Evolutionary conservation across 352 stramenopile species (phyloP).

Genomic region (Globisporangium uncinulatum): DNA sequence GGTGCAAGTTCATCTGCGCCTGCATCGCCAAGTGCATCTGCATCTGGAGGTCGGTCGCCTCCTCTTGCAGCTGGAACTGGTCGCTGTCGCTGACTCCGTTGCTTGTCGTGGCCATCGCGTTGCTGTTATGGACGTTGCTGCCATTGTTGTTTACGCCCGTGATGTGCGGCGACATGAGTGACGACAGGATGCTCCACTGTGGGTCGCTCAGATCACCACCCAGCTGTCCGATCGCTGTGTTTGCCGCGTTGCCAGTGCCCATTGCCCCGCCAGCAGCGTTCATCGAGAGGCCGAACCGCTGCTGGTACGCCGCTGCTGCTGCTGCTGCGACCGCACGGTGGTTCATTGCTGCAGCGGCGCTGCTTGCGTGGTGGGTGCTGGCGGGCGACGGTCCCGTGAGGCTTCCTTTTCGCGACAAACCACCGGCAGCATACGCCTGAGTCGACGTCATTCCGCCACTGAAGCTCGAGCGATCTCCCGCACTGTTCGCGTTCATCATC

Average conservation of each 20-base stretch:
- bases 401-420: slow-evolving; percentile 8
- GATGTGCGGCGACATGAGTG: slow-evolving; percentile 72
- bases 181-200: slow-evolving; percentile 75
- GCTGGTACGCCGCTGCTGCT: slow-evolving; percentile 31
- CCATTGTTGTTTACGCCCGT: slow-evolving; percentile 16
- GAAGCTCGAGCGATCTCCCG: slow-evolving; percentile 9
- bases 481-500: not conserved
- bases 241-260: not conserved
- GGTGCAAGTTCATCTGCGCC: slow-evolving; percentile 85
- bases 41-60: slow-evolving; percentile 58
- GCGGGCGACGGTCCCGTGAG: not conserved
- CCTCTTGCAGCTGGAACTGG: slow-evolving; percentile 55
- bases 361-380: slow-evolving; percentile 17
- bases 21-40: slow-evolving; percentile 87
- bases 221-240: slow-evolving; percentile 11
- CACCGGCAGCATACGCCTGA: slow-evolving; percentile 9
- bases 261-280: not conserved
- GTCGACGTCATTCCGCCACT: not conserved
- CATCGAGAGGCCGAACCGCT: slow-evolving; percentile 23
- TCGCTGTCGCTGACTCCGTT: slow-evolving; percentile 30
- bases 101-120: slow-evolving; percentile 16
- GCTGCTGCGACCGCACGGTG: slow-evolving; percentile 17
- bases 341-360: not conserved
- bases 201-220: slow-evolving; percentile 49
- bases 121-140: slow-evolving; percentile 5